These are phyloP conservation scores for Rhodotorula sp. DNA, from an alignment of 1,284 basidiomycete genomes.

Conservation along the genomic window DNA sequence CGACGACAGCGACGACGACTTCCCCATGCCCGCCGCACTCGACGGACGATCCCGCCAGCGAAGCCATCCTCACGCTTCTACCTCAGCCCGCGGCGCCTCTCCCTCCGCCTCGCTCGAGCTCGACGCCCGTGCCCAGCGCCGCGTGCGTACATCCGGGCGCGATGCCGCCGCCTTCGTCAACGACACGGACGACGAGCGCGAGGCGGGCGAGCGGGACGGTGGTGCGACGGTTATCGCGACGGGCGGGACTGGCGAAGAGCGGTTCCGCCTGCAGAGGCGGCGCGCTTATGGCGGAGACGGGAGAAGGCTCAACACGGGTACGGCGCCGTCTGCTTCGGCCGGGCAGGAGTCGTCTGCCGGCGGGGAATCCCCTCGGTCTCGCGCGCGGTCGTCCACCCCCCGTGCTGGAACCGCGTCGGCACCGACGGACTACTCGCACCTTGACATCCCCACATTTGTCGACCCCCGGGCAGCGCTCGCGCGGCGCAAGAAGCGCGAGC, in stretches of 20 bases:
- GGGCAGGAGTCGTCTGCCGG: background rate
- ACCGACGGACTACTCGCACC: constrained; percentile 1
- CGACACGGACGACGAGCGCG: constrained; percentile 5
- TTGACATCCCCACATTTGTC: constrained; percentile 10
- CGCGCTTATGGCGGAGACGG: too few species aligned
- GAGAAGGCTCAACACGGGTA: too few species aligned
- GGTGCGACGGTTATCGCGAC: background rate
- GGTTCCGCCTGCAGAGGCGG: background rate
- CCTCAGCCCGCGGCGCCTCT: background rate
- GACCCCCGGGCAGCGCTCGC: constrained; percentile 20
- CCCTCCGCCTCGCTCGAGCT: background rate
- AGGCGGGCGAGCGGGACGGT: background rate
- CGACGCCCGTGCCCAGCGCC: background rate
- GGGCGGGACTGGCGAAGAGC: background rate
- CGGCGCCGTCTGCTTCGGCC: too few species aligned
- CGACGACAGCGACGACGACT: background rate
- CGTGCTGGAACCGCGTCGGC: background rate
- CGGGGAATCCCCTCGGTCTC: background rate
- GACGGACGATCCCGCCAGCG: background rate
- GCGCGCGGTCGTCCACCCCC: background rate
- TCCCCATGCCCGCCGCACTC: background rate
- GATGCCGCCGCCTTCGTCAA: background rate
- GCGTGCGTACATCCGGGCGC: constrained; percentile 4
- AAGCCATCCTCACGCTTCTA: background rate
- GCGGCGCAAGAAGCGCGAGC: constrained; percentile 4